Evolutionary conservation across 176 grass and related monocot species (phyloP).

Genomic region (Triticum dicoccoides): DNA sequence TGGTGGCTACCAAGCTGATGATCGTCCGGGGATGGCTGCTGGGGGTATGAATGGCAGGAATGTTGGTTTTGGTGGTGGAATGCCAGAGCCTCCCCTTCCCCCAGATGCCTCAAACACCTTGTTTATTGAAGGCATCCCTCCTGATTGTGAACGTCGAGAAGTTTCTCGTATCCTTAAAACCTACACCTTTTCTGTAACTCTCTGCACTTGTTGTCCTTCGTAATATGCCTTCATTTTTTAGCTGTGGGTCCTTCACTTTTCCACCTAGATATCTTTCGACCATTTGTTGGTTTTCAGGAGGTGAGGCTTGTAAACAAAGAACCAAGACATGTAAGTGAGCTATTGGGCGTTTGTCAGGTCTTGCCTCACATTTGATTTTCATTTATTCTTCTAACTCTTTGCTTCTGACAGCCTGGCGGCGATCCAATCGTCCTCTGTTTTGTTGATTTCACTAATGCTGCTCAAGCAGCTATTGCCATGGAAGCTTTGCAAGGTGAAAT

Average conservation of each 20-base stretch:
- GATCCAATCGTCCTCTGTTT: slow-evolving; percentile 74
- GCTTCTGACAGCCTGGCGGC: slow-evolving; percentile 57
- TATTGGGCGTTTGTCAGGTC: not conserved
- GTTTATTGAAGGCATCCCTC: slow-evolving; percentile 76
- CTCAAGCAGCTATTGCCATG: slow-evolving; percentile 70
- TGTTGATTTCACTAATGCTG: slow-evolving; percentile 72
- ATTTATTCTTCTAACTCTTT: slow-evolving; percentile 25
- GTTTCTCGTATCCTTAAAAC: slow-evolving; percentile 77
- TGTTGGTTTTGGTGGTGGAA: slow-evolving; percentile 57
- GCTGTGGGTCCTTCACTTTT: slow-evolving; percentile 47
- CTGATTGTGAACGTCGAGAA: slow-evolving; percentile 66
- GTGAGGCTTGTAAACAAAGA: slow-evolving; percentile 90
- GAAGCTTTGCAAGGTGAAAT: slow-evolving; percentile 80
- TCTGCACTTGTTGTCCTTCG: not conserved
- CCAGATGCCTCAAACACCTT: slow-evolving; percentile 82
- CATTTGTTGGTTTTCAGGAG: slow-evolving; percentile 81
- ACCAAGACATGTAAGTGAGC: slow-evolving; percentile 73
- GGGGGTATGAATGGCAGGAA: slow-evolving; percentile 56
- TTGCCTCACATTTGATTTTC: not conserved
- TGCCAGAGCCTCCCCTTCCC: slow-evolving; percentile 62
- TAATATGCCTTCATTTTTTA: not conserved
- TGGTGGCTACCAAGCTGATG: slow-evolving; percentile 57
- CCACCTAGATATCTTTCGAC: slow-evolving; percentile 66
- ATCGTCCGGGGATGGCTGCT: slow-evolving; percentile 44
- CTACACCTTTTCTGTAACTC: not conserved